Evolutionary conservation across 2,329 filamentous ascomycete species (phyloP), one percentile per base, ranked within the genome.

Genomic region (Tolypocladium endophyticum): DNA sequence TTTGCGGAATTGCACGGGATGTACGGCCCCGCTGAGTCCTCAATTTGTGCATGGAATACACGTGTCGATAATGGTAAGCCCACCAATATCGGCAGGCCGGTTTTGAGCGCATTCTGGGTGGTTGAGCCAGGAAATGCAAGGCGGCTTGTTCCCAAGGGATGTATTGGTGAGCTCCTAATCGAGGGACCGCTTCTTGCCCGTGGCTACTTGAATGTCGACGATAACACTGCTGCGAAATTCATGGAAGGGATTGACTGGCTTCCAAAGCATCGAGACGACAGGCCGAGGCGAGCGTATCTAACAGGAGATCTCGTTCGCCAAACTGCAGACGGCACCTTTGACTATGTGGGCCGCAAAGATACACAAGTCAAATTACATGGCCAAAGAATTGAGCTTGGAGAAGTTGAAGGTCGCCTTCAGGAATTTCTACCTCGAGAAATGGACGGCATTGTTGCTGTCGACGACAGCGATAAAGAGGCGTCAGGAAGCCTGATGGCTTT

Each of bases 281-380:
- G 36, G 3, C 36, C 4, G 36, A 39, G 4, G 3, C 16, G 39
- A 41, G 39, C 39, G 5, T 41, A 41, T 18, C 39, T 18, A 7
- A 64, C 66, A 1, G 65, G 65, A 11, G 65, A 67, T 43, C 50
- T 63, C n/a, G 64, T 64, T 2, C 57, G 67, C 54, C 77, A 77
- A 35, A 67, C 73, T 45, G 65, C 41, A 6, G 63, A 65, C 43
- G 64, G 63, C 11, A 59, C 39, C 23, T 50, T 68, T 7, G 56
- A 59, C 1, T 65, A 62, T 56, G 33, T 66, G 20, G 62, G 68
- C 38, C 63, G 67, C 1, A 63, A 62, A 20, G 68, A 71, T 50
- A 55, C 59, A 11, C 66, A 70, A 52, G 62, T 69, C 55, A 71
- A 71, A 60, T 57, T 70, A n/a, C 63, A 62, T 9, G 67, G 68